These are phyloP conservation scores for Citrus trifoliata DNA, from an alignment of 345 rosid species.

Conservation along the genomic window DNA sequence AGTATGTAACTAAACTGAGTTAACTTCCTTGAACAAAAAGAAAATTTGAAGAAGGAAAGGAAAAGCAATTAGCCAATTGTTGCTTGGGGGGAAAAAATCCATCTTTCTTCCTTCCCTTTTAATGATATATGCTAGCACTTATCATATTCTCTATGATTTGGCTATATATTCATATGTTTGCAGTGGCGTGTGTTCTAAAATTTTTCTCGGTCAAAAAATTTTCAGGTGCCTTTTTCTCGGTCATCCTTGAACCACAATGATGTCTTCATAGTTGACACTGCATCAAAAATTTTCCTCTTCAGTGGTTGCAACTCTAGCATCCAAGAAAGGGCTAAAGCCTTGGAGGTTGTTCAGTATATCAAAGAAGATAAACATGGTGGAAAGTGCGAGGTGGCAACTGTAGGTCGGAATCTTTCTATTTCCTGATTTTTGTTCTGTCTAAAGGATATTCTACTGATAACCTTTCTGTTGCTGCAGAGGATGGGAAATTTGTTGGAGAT, in stretches of 20 bases:
- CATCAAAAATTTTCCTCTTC: constrained; percentile 79
- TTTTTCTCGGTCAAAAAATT: too few relatives aligned
- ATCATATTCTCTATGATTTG: neutral
- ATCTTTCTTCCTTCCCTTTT: neutral
- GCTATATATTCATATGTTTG: constrained; percentile 5
- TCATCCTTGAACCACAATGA: constrained; percentile 81
- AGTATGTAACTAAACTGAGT: neutral
- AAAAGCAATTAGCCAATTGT: neutral
- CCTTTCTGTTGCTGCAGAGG: constrained; percentile 54
- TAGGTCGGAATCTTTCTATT: constrained; percentile 45
- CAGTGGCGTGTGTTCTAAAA: constrained; percentile 7
- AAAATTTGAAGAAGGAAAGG: neutral
- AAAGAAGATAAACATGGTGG: constrained; percentile 74
- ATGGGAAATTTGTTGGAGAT: constrained; percentile 83
- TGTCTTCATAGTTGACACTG: constrained; percentile 74
- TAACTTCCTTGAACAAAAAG: neutral
- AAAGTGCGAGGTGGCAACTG: constrained; percentile 73
- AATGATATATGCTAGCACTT: neutral
- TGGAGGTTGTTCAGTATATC: constrained; percentile 79
- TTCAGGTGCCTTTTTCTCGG: constrained; percentile 75
- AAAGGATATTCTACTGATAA: constrained; percentile 9
- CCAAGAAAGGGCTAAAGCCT: constrained; percentile 86
- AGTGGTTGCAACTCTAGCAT: constrained; percentile 78
- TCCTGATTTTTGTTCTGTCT: neutral
- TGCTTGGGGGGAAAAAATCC: neutral